Evolutionary conservation across 192 early-diverging fungal genomes (phyloP).

Genomic region (Backusella circina): DNA sequence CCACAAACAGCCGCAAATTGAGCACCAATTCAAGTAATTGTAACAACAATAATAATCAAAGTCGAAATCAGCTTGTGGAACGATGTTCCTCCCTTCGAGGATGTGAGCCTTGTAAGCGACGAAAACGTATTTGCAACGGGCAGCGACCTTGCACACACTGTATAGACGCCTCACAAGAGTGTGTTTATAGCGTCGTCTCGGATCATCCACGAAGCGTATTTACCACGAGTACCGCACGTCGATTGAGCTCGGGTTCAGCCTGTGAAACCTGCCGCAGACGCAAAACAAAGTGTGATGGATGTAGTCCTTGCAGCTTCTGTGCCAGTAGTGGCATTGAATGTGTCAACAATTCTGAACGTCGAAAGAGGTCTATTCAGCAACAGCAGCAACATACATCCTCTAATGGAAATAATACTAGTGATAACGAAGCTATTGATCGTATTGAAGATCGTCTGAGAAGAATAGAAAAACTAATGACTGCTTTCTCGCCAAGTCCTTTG

Average conservation of each 20-base stretch:
- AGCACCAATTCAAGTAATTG: not conserved
- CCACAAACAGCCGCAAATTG: slow-evolving; percentile 16
- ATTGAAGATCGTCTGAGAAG: slow-evolving; percentile 31
- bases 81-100: slow-evolving; percentile 25
- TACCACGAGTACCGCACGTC: slow-evolving; percentile 25
- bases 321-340: slow-evolving; percentile 29
- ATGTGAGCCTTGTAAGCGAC: slow-evolving; percentile 32
- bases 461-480: slow-evolving; percentile 34
- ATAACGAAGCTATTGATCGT: slow-evolving; percentile 32
- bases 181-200: slow-evolving; percentile 27
- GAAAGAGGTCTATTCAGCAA: slow-evolving; percentile 17
- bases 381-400: not conserved
- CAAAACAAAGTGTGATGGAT: slow-evolving; percentile 41
- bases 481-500: slow-evolving; percentile 21
- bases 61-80: slow-evolving; percentile 28
- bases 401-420: not conserved
- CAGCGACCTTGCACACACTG: slow-evolving; percentile 28
- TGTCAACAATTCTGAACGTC: slow-evolving; percentile 34
- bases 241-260: slow-evolving; percentile 33
- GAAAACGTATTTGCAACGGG: slow-evolving; percentile 24
- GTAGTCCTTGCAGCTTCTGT: slow-evolving; percentile 36
- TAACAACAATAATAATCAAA: slow-evolving; percentile 7
- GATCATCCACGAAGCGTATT: slow-evolving; percentile 33
- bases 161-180: slow-evolving; percentile 10
- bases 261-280: slow-evolving; percentile 38